Evolutionary conservation across 2,329 filamentous ascomycete species (phyloP).

Genomic region (Cordyceps cicadae): DNA sequence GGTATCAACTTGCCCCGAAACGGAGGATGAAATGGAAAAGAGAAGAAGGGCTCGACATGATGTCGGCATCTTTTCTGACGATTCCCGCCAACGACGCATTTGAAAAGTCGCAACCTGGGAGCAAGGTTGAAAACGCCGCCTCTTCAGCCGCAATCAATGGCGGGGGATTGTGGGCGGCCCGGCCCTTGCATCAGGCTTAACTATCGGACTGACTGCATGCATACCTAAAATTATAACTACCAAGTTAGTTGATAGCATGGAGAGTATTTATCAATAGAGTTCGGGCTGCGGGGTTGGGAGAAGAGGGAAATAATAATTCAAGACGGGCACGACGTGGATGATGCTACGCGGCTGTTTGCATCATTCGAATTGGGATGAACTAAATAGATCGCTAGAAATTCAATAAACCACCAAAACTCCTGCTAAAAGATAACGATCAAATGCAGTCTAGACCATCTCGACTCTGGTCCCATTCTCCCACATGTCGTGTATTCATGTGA

Average conservation of each 20-base stretch:
- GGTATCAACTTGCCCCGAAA: too few species aligned
- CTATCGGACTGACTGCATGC: too few species aligned
- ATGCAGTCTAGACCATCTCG: background rate
- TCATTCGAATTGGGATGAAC: background rate
- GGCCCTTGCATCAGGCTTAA: background rate
- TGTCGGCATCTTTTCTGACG: background rate
- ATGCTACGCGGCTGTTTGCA: background rate
- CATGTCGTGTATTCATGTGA: background rate
- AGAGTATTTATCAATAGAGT: background rate
- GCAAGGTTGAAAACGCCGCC: background rate
- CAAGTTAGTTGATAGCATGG: too few species aligned
- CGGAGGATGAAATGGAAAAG: background rate
- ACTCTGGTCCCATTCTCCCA: background rate
- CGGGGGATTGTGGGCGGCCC: background rate
- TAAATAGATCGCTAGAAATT: constrained; percentile 7
- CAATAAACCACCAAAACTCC: constrained; percentile 4
- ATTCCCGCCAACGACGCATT: background rate
- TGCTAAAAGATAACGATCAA: background rate
- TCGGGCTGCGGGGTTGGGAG: background rate
- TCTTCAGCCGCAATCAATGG: constrained; percentile 11
- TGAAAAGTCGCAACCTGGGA: background rate
- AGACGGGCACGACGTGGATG: too few species aligned
- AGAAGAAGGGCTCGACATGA: background rate
- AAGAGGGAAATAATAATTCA: background rate
- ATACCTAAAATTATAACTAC: background rate